Conservation (phyloP, 345 rosid genomes). For the Cardamine occulta region DNA sequence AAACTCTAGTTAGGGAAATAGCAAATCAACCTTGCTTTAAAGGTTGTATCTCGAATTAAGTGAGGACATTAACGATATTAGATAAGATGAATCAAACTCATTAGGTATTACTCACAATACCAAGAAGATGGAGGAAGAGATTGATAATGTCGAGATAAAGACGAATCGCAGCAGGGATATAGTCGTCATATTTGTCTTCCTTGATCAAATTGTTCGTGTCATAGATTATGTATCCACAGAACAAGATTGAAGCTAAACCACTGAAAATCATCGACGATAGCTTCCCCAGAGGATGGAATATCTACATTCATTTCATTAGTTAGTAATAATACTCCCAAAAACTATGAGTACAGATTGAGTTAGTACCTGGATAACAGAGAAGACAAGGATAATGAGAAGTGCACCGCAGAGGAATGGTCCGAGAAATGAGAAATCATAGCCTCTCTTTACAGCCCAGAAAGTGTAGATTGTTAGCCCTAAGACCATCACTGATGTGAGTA, state of each 20-base stretch:
- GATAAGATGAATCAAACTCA: slow-evolving; percentile 1
- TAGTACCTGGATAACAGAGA: slow-evolving; percentile 56
- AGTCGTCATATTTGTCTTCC: slow-evolving; percentile 54
- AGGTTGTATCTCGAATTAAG: neutral
- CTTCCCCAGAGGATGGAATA: slow-evolving; percentile 53
- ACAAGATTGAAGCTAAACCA: slow-evolving; percentile 51
- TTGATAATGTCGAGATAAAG: slow-evolving; percentile 65
- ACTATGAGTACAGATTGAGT: neutral
- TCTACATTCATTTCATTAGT: slow-evolving; percentile 33
- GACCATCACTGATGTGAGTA: slow-evolving; percentile 59
- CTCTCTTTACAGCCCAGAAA: slow-evolving; percentile 73
- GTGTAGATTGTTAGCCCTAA: slow-evolving; percentile 67
- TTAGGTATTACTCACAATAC: neutral
- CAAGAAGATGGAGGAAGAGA: slow-evolving; percentile 59
- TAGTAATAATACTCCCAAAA: neutral
- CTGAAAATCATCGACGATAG: slow-evolving; percentile 50
- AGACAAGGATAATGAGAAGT: slow-evolving; percentile 51
- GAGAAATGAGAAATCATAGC: slow-evolving; percentile 66
- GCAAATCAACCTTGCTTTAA: neutral
- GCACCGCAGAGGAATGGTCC: slow-evolving; percentile 69
- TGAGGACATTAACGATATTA: neutral
- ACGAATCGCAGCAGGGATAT: slow-evolving; percentile 59
- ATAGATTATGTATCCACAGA: slow-evolving; percentile 59
- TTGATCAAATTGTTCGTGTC: slow-evolving; percentile 68
- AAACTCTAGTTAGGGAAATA: neutral